A percentile compares a stretch with the other conserved stretches of the same genome.
Evolutionary conservation across 2,329 filamentous ascomycete species (phyloP).

Genomic region (Aureobasidium lini): DNA sequence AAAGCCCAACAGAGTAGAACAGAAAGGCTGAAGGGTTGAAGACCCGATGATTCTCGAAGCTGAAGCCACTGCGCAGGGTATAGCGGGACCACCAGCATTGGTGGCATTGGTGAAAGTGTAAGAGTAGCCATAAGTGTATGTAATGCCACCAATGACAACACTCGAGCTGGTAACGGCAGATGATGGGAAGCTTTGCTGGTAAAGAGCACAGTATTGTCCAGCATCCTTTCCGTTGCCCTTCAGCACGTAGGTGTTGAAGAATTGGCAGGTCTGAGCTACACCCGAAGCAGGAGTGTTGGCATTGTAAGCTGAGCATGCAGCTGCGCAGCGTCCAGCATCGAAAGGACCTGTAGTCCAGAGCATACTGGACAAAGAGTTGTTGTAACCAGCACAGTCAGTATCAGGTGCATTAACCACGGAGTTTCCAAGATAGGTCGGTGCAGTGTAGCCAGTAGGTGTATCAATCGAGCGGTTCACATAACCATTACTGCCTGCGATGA

Average conservation of each 20-base stretch:
- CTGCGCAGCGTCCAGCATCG: slow-evolving; percentile 19
- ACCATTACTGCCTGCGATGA: slow-evolving; percentile 37
- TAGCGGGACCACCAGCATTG: background rate
- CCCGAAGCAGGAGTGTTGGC: slow-evolving; percentile 15
- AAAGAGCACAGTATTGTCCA: slow-evolving; percentile 34
- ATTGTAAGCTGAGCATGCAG: slow-evolving; percentile 22
- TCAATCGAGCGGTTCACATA: slow-evolving; percentile 18
- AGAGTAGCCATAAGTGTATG: slow-evolving; percentile 12
- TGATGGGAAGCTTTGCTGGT: slow-evolving; percentile 20
- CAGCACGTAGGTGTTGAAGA: slow-evolving; percentile 34
- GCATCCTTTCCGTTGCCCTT: slow-evolving; percentile 29
- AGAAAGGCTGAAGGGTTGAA: slow-evolving; percentile 14
- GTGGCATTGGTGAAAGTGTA: background rate
- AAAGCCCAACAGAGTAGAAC: slow-evolving; percentile 14
- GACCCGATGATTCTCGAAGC: slow-evolving; percentile 8
- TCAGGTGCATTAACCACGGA: slow-evolving; percentile 29
- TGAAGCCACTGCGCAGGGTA: slow-evolving; percentile 4
- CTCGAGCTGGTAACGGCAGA: slow-evolving; percentile 18
- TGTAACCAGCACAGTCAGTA: slow-evolving; percentile 17
- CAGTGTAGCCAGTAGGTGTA: slow-evolving; percentile 17
- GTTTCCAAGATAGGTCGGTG: slow-evolving; percentile 22
- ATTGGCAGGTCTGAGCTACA: slow-evolving; percentile 16
- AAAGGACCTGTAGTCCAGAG: slow-evolving; percentile 15
- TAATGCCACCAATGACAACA: background rate
- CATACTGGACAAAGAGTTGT: slow-evolving; percentile 20